Conservation (phyloP, 257 asterid species). For the Mitragyna speciosa region DNA sequence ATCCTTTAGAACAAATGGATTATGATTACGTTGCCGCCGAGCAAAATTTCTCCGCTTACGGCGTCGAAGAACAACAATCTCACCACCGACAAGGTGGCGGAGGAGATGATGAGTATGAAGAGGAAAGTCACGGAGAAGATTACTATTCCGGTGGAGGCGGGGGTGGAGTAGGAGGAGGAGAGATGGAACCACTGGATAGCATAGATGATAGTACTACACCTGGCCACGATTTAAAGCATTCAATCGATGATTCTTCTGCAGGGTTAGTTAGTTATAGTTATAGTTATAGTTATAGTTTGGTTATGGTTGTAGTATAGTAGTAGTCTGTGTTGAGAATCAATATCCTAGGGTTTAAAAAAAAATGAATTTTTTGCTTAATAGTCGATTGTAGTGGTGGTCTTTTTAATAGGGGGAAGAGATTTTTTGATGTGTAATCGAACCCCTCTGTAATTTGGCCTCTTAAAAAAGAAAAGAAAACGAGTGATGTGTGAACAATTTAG, state of each 20-base stretch:
- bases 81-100: constrained; percentile 28
- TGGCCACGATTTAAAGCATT: constrained; percentile 62
- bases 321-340: constrained; percentile 24
- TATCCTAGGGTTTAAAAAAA: constrained; percentile 16
- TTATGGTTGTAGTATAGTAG: constrained; percentile 36
- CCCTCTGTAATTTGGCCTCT: constrained; percentile 37
- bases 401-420: constrained; percentile 45
- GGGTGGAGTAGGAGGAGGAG: constrained; percentile 14
- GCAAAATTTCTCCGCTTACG: constrained; percentile 63
- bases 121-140: constrained; percentile 60
- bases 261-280: constrained; percentile 81
- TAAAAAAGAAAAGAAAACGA: constrained; percentile 29
- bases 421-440: constrained; percentile 27
- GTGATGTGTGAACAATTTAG: constrained; percentile 45
- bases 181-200: constrained; percentile 54
- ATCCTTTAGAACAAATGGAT: constrained; percentile 57
- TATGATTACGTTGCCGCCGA: constrained; percentile 75
- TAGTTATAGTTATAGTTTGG: constrained; percentile 37
- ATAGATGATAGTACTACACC: constrained; percentile 78
- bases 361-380: constrained; percentile 4
- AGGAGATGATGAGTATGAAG: constrained; percentile 45
- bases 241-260: constrained; percentile 75
- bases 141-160: constrained; percentile 45
- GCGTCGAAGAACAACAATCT: constrained; percentile 52
- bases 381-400: constrained; percentile 10